Percentiles rank a stretch among this genome's conserved stretches.
phyloP scores from a whole-genome alignment of 331 rosid species.

The Malus hybrid region DNA sequence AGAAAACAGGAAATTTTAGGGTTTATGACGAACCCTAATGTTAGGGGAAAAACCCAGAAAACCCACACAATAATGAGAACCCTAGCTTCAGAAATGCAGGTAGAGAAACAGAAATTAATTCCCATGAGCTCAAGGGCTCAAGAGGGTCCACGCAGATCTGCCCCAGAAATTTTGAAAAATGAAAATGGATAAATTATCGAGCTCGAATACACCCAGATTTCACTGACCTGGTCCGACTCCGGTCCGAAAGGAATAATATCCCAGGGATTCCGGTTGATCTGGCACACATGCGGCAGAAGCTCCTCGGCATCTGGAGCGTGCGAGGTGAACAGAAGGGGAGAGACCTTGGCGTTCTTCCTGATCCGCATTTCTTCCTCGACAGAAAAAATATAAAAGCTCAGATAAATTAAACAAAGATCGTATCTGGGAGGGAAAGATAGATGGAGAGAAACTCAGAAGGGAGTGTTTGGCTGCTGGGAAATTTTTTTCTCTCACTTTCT shows the following conservation, averaged over 20 bases:
- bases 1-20: constrained; percentile 14
- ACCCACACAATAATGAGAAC: constrained; percentile 16
- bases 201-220: too few relatives aligned
- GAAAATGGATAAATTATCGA: background rate
- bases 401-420: too few relatives aligned
- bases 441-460: background rate
- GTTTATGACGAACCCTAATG: constrained; percentile 38
- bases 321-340: constrained; percentile 37
- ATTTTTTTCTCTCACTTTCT: constrained; percentile 6
- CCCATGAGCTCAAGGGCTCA: background rate
- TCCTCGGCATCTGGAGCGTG: constrained; percentile 35
- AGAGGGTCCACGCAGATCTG: constrained; percentile 39
- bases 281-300: constrained; percentile 58
- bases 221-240: constrained; percentile 47
- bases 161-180: background rate
- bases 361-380: constrained; percentile 47
- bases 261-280: constrained; percentile 86
- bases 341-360: constrained; percentile 71
- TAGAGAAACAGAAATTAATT: background rate
- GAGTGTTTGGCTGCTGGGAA: background rate
- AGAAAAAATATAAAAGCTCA: too few relatives aligned
- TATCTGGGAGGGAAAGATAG: too few relatives aligned
- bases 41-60: background rate
- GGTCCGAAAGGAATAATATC: constrained; percentile 60
- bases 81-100: constrained; percentile 26